Percentiles rank a stretch among this genome's conserved stretches.
phyloP scores from a whole-genome alignment of 2,329 filamentous ascomycete genomes.

The Exophiala sideris region DNA sequence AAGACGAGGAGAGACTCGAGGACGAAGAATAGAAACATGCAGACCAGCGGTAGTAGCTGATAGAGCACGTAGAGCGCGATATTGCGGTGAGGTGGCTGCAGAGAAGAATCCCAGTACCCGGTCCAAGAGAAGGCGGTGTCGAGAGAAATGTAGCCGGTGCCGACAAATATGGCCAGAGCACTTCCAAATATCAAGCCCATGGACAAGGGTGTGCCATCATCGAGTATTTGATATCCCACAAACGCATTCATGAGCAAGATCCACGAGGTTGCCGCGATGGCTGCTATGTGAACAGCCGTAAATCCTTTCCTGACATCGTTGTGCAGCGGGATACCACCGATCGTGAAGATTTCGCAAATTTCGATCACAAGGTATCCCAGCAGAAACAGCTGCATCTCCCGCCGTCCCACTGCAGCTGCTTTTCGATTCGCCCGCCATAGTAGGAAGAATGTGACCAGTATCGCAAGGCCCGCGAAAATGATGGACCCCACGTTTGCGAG shows the following conservation, averaged over 20 bases:
- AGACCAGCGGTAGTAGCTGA: conserved; percentile 81
- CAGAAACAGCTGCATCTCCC: conserved; percentile 96
- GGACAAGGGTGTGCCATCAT: conserved; percentile 86
- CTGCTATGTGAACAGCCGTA: conserved; percentile 82
- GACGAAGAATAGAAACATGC: conserved; percentile 82
- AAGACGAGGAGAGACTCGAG: conserved; percentile 82
- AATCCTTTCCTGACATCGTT: conserved; percentile 72
- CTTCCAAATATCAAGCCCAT: conserved; percentile 71
- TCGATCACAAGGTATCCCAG: conserved; percentile 79
- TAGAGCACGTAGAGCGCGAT: conserved; percentile 93
- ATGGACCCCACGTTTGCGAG: conserved; percentile 93
- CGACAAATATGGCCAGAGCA: conserved; percentile 70
- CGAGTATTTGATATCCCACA: conserved; percentile 88
- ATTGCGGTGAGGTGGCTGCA: conserved; percentile 62
- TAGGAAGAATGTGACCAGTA: conserved; percentile 64
- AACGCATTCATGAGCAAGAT: conserved; percentile 86
- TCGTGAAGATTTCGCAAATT: conserved; percentile 94
- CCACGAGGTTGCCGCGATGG: conserved; percentile 86
- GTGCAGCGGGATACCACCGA: conserved; percentile 80
- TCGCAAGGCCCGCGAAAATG: conserved; percentile 72
- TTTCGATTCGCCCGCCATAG: conserved; percentile 82
- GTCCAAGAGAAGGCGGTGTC: conserved; percentile 90
- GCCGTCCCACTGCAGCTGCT: conserved; percentile 86
- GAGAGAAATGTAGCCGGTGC: conserved; percentile 91
- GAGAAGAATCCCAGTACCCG: conserved; percentile 65